Evolutionary conservation across 176 grass and related monocot genomes (phyloP).

Genomic region (Alopecurus myosuroides): DNA sequence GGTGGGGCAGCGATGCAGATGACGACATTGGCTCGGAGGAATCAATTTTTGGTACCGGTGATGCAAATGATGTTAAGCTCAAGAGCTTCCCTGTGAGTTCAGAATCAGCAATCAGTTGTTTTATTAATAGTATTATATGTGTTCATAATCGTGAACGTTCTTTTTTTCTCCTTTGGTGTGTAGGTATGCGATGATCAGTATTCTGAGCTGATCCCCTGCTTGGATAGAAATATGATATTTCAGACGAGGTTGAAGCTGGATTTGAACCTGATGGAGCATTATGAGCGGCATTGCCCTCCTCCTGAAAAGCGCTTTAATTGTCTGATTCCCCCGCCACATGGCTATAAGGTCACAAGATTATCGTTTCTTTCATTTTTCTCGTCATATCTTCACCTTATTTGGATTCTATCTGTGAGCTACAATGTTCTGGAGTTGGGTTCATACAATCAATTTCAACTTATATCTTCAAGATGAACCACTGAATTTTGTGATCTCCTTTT

Average conservation of each 20-base stretch:
- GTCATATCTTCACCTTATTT: neutral
- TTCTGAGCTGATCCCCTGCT: slow-evolving; percentile 93
- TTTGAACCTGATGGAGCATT: slow-evolving; percentile 95
- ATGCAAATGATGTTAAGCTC: slow-evolving; percentile 43
- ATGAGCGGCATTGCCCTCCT: slow-evolving; percentile 89
- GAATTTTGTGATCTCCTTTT: neutral
- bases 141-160: neutral
- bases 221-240: slow-evolving; percentile 97
- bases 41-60: slow-evolving; percentile 64
- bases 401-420: neutral
- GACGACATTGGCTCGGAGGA: slow-evolving; percentile 50
- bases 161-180: neutral
- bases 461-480: neutral
- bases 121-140: neutral
- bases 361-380: slow-evolving; percentile 4
- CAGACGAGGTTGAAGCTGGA: slow-evolving; percentile 91
- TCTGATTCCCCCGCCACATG: slow-evolving; percentile 76
- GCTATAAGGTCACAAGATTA: slow-evolving; percentile 71
- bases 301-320: slow-evolving; percentile 83
- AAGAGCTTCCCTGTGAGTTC: slow-evolving; percentile 86
- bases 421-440: neutral
- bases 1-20: slow-evolving; percentile 61
- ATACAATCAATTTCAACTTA: neutral
- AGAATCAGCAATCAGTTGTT: neutral
- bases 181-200: slow-evolving; percentile 88